These are phyloP conservation scores for Petunia secreta DNA, from an alignment of 257 asterid genomes.

Conservation along the genomic window DNA sequence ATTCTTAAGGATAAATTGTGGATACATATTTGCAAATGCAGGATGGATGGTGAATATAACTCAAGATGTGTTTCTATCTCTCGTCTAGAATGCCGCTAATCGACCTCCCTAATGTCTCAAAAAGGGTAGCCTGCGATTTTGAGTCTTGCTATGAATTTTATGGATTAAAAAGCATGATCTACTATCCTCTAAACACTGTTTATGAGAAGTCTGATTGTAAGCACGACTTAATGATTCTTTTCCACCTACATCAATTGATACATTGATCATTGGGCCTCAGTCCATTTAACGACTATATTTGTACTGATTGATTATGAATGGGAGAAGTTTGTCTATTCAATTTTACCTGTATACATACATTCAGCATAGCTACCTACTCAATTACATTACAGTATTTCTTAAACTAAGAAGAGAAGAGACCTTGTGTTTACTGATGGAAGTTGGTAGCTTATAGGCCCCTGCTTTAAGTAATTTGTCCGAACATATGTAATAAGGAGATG, in stretches of 20 bases:
- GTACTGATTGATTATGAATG: no score
- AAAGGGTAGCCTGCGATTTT: neutral
- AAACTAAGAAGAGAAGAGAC: no score
- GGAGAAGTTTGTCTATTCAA: no score
- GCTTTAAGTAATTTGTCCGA: neutral
- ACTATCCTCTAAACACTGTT: constrained; percentile 1
- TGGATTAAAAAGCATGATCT: neutral
- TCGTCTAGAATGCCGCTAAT: neutral
- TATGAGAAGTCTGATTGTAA: no score
- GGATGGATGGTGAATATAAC: neutral
- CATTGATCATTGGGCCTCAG: neutral
- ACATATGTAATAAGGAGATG: neutral
- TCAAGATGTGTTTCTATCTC: neutral
- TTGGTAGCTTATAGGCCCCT: neutral
- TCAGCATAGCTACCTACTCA: no score
- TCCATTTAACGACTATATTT: no score
- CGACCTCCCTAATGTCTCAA: neutral
- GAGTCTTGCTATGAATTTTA: constrained; percentile 5
- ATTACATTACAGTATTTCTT: no score
- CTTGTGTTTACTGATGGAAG: neutral
- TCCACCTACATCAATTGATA: no score
- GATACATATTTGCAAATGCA: neutral
- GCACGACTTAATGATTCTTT: no score
- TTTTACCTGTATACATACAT: no score
- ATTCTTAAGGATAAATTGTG: neutral